Evolutionary conservation across 2,329 filamentous ascomycete species (phyloP), one percentile per base, ranked within the genome.

Genomic region (Xylariales sp.): DNA sequence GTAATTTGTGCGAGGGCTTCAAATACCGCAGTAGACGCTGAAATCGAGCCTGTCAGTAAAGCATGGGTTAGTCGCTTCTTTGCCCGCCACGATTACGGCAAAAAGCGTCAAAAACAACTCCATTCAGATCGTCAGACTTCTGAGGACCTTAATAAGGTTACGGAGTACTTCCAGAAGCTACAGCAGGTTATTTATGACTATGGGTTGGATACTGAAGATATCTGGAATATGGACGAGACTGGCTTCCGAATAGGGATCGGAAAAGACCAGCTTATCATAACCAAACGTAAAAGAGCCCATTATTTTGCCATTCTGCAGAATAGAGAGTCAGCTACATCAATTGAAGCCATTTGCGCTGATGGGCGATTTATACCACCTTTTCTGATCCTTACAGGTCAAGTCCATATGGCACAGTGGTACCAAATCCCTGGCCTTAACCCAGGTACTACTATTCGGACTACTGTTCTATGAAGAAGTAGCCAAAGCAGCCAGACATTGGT

Each of bases 271-370:
- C 23, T 40, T 15, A 29, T 41, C 19, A n/a, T 41, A 24, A 41
- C 40, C 8, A 29, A 40, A 17, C 17, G 17, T 6, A 14, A 19
- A 13, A 14, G 33, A 29, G 17, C 23, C 14, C 23, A 34, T 21
- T 20, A 27, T 27, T 37, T 41, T 17, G 16, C 28, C 13, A 32
- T 33, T 4, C 40, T 33, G 16, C 37, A 40, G n/a, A 45, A 42
- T 31, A 21, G 28, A 10, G 41, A 48, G 17, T 44, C 32, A 25
- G 41, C 40, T 17, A 44, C 38, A n/a, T 23, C 40, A 3, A 32
- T 46, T 12, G 39, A 44, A 17, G 31, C 28, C 39, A 29, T 44
- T 16, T 43, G 27, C 28, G 39, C 37, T 7, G 5, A 4, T 10
- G 44, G 33, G 6, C 29, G 14, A 12, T 16, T 31, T 8, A 30